A percentile compares a stretch with the other conserved stretches of the same genome.
These are phyloP conservation scores for Phytophthora foliorum DNA, from an alignment of 352 stramenopile species.

Conservation along the genomic window DNA sequence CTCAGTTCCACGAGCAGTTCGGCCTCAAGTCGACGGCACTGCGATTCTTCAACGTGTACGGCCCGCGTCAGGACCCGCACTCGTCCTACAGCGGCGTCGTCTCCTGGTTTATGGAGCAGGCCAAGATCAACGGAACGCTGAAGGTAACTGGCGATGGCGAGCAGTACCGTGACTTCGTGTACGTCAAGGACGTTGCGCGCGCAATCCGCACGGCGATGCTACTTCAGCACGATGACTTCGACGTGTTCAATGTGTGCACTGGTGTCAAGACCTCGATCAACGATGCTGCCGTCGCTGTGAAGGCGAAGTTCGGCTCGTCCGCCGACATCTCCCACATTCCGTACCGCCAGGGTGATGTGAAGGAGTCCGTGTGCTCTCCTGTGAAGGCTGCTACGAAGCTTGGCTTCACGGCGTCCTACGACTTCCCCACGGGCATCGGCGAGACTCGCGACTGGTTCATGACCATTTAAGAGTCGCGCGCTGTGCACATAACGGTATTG, in stretches of 20 bases:
- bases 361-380: conserved; percentile 78
- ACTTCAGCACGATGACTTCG: conserved; percentile 65
- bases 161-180: conserved; percentile 89
- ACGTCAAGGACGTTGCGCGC: conserved; percentile 82
- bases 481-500: conserved; percentile 15
- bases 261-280: conserved; percentile 81
- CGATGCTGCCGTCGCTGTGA: conserved; percentile 61
- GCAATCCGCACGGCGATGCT: conserved; percentile 85
- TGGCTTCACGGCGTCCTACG: conserved; percentile 69
- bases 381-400: conserved; percentile 69
- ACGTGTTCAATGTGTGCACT: conserved; percentile 88
- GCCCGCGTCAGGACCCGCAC: conserved; percentile 81
- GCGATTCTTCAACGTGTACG: conserved; percentile 89
- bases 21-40: conserved; percentile 77
- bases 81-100: conserved; percentile 85
- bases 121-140: conserved; percentile 80
- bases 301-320: conserved; percentile 70
- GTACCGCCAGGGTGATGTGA: conserved; percentile 78
- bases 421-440: conserved; percentile 66
- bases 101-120: conserved; percentile 88
- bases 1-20: conserved; percentile 67
- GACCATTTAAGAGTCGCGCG: conserved; percentile 35
- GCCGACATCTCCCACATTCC: conserved; percentile 71
- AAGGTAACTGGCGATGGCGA: conserved; percentile 79
- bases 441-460: conserved; percentile 83